Evolutionary conservation across 1,284 basidiomycete species (phyloP).

Genomic region (Cerioporus squamosus): DNA sequence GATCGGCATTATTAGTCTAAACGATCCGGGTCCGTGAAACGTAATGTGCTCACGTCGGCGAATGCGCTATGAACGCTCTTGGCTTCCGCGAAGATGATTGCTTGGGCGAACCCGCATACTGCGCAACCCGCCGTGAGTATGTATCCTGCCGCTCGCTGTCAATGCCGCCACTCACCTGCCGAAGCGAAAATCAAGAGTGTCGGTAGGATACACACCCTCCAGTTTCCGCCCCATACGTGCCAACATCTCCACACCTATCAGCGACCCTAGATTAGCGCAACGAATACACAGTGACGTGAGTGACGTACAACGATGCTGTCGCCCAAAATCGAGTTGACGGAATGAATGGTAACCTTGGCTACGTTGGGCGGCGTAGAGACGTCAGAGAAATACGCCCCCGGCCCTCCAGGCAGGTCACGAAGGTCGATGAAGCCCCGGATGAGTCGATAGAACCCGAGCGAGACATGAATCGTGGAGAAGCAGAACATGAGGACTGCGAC

Average conservation of each 20-base stretch:
- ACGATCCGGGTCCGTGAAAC: too few relatives aligned
- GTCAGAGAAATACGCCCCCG: slow-evolving; percentile 42
- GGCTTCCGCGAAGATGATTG: slow-evolving; percentile 38
- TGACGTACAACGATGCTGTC: slow-evolving; percentile 41
- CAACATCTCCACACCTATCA: slow-evolving; percentile 42
- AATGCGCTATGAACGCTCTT: slow-evolving; percentile 40
- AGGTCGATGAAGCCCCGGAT: slow-evolving; percentile 43
- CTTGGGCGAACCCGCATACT: slow-evolving; percentile 43
- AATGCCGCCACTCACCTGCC: slow-evolving; percentile 30
- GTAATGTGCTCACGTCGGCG: slow-evolving; percentile 14
- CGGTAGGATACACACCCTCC: slow-evolving; percentile 38
- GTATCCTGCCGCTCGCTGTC: background rate
- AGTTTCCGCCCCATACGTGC: slow-evolving; percentile 41
- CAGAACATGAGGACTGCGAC: slow-evolving; percentile 41
- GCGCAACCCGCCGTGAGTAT: background rate
- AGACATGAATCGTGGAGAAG: slow-evolving; percentile 42
- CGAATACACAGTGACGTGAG: background rate
- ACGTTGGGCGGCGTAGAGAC: slow-evolving; percentile 44
- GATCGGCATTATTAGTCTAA: too few relatives aligned
- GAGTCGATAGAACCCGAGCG: slow-evolving; percentile 42
- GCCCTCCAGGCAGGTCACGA: slow-evolving; percentile 38
- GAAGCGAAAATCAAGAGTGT: slow-evolving; percentile 38
- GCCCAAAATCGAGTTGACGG: slow-evolving; percentile 41
- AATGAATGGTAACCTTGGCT: slow-evolving; percentile 43
- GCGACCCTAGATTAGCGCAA: background rate